Conservation (phyloP, 1,139 yeast species). For the Sugiyamaella paludigena region DNA sequence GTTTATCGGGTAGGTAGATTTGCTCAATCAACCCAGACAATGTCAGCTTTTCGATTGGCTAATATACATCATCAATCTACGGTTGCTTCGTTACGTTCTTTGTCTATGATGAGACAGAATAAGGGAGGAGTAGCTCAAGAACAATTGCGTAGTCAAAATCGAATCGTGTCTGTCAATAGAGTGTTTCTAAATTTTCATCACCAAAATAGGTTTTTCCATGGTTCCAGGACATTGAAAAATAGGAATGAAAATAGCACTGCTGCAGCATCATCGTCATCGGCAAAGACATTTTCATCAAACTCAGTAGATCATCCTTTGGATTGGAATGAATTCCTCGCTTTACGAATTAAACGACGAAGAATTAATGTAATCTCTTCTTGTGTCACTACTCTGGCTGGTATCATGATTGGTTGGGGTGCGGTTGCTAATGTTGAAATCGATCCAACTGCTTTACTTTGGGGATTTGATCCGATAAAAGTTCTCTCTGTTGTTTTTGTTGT, state of each 20-base stretch:
- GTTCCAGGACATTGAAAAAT: background rate
- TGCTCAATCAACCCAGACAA: too few relatives aligned
- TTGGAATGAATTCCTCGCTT: conserved; percentile 77
- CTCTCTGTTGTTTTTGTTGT: conserved; percentile 50
- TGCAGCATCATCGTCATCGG: background rate
- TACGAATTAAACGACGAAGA: conserved; percentile 73
- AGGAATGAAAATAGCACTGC: background rate
- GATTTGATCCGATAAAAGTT: conserved; percentile 82
- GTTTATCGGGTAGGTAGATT: too few relatives aligned
- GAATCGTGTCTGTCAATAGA: background rate
- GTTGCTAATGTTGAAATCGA: conserved; percentile 80
- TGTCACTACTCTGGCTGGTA: conserved; percentile 65
- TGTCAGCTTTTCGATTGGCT: too few relatives aligned
- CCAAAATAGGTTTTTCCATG: conserved; percentile 3
- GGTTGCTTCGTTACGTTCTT: too few relatives aligned
- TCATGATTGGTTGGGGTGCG: conserved; percentile 69
- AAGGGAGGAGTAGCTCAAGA: too few relatives aligned
- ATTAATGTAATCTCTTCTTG: conserved; percentile 67
- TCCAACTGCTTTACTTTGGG: conserved; percentile 76
- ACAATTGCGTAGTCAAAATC: too few relatives aligned
- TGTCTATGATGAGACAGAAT: too few relatives aligned
- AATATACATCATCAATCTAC: too few relatives aligned
- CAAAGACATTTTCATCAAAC: too few relatives aligned
- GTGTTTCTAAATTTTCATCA: background rate
- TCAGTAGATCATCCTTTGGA: conserved; percentile 33